phyloP scores from a whole-genome alignment of 1,139 yeast species.

The Candida gigantensis region DNA sequence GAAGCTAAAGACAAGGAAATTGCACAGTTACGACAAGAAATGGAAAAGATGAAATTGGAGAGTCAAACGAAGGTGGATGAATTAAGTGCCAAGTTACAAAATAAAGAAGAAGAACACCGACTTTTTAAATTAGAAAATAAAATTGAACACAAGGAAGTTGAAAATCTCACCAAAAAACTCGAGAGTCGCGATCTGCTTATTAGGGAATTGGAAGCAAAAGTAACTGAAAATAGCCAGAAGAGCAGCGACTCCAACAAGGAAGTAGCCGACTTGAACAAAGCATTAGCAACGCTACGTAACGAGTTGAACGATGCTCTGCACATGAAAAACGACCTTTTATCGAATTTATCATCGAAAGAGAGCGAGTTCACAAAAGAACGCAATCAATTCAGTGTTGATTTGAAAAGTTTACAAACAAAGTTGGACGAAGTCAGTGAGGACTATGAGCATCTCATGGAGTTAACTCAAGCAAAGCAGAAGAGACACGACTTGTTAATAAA shows the following conservation, averaged over 20 bases:
- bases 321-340: slow-evolving; percentile 63
- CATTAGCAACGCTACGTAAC: slow-evolving; percentile 24
- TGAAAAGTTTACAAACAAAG: slow-evolving; percentile 37
- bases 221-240: slow-evolving; percentile 19
- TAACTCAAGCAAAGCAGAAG: slow-evolving; percentile 32
- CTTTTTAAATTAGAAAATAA: slow-evolving; percentile 17
- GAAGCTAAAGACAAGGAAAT: slow-evolving; percentile 11
- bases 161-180: slow-evolving; percentile 21
- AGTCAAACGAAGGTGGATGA: slow-evolving; percentile 9
- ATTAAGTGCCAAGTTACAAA: slow-evolving; percentile 5
- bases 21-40: slow-evolving; percentile 9
- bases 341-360: slow-evolving; percentile 67
- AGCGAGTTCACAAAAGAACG: slow-evolving; percentile 58
- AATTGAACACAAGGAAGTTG: slow-evolving; percentile 31
- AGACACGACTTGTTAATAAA: slow-evolving; percentile 29
- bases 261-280: slow-evolving; percentile 20
- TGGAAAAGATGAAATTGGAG: slow-evolving; percentile 10
- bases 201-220: slow-evolving; percentile 30
- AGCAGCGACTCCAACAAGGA: slow-evolving; percentile 20
- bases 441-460: slow-evolving; percentile 51
- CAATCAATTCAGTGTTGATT: slow-evolving; percentile 48
- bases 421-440: slow-evolving; percentile 47
- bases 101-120: slow-evolving; percentile 12
- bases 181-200: slow-evolving; percentile 32
- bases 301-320: slow-evolving; percentile 33